phyloP scores from a whole-genome alignment of 768 basidiomycete species.

The Boletus bicolor region DNA sequence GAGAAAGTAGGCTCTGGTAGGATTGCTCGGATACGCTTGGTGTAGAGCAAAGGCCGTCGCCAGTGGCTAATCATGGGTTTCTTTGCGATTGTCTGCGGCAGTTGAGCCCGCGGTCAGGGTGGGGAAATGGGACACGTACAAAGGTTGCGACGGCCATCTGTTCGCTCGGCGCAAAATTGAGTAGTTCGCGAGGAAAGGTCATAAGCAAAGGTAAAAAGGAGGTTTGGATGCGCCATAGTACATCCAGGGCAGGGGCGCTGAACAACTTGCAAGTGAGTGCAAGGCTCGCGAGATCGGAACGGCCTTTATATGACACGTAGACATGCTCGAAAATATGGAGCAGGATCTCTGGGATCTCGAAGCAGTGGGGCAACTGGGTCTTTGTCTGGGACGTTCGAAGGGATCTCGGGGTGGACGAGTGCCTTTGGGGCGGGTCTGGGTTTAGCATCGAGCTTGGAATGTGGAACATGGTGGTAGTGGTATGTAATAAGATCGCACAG shows the following conservation, averaged over 20 bases:
- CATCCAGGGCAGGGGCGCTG: conserved; percentile 19
- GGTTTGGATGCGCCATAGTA: conserved; percentile 21
- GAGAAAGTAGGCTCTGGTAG: conserved; percentile 4
- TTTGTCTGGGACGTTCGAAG: background rate
- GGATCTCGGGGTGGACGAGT: background rate
- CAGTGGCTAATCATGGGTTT: conserved; percentile 15
- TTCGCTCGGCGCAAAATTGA: conserved; percentile 14
- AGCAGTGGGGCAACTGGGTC: conserved; percentile 3
- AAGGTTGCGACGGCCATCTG: conserved; percentile 16
- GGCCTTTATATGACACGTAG: conserved; percentile 4
- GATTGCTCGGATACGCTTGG: conserved; percentile 16
- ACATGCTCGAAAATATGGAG: conserved; percentile 16
- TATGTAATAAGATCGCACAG: background rate
- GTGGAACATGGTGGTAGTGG: background rate
- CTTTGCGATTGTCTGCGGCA: conserved; percentile 13
- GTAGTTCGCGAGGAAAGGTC: conserved; percentile 17
- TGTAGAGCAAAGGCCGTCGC: conserved; percentile 17
- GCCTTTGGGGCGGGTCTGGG: background rate
- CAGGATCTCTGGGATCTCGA: conserved; percentile 20
- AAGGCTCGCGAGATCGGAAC: conserved; percentile 12
- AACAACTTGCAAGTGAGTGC: conserved; percentile 18
- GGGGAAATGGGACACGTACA: conserved; percentile 2
- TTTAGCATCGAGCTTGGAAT: background rate
- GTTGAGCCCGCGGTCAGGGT: background rate
- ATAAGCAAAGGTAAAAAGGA: conserved; percentile 17